Base-by-base conservation (phyloP, 768 basidiomycete genomes). In the Leccinum variicolor region DNA sequence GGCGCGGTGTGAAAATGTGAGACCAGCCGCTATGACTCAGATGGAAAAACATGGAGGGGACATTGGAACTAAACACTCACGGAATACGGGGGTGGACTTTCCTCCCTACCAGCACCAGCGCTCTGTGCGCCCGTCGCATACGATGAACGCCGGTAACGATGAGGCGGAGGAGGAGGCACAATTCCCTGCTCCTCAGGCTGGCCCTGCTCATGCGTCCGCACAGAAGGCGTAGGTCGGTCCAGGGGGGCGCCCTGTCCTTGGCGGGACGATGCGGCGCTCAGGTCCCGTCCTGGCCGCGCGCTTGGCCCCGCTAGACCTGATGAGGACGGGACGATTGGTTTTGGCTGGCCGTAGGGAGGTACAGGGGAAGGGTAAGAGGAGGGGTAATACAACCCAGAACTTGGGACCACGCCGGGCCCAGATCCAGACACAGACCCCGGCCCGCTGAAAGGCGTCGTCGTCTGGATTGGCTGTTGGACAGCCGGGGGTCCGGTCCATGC, bases 81-180 rank as follows among this genome's bases (percentile, higher is more conserved):
- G n/a, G 71, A 65, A 45, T 68, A 68, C 1, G 68, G 67, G 2
- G 67, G 67, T 26, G 67, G 68, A 54, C 58, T 67, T 21, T 23
- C 54, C 8, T 57, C 52, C 39, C 23, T n/a, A 17, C 19, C 50
- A 10, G 21, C 21, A 8, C 48, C 33, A 15, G 19, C 13, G 13
- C 49, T 17, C 17, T 28, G 52, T 10, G 48, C 10, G n/a, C 11
- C 54, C 7, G 53, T 49, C 45, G 50, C 19, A 19, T 57, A 29
- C 8, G 52, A 52, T 26, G 45, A 11, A 10, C 21, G 45, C 8
- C 9, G 39, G 25, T 3, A 25, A 17, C 43, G 68, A 23, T 39
- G 70, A 28, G 59, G 60, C 15, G 51, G 52, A 9, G 41, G 11
- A 39, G 54, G 26, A n/a, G 43, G 45, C 17, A 23, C 28, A 14